These are phyloP conservation scores for Penicillium atrosanguineum DNA, from an alignment of 495 filamentous ascomycete genomes.

Conservation along the genomic window DNA sequence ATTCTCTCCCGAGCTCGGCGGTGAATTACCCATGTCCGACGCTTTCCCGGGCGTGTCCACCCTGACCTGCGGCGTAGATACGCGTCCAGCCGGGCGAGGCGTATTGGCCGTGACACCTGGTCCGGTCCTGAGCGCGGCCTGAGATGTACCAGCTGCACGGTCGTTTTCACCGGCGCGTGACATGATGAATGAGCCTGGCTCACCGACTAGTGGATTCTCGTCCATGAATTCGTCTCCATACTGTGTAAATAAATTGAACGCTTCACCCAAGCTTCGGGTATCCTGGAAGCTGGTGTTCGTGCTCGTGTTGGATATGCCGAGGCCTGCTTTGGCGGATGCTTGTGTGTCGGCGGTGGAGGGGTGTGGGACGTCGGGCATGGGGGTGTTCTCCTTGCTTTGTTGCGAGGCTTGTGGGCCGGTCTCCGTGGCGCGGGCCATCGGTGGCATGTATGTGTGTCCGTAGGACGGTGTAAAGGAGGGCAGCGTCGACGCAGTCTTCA, in stretches of 20 bases:
- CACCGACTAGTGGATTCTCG: conserved; percentile 81
- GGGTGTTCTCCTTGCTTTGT: conserved; percentile 59
- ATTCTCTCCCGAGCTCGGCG: conserved; percentile 31
- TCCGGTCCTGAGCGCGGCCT: conserved; percentile 12
- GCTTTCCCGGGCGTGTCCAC: conserved; percentile 39
- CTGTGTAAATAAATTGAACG: conserved; percentile 60
- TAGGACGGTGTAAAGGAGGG: conserved; percentile 70
- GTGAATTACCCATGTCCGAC: conserved; percentile 29
- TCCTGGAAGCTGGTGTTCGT: conserved; percentile 37
- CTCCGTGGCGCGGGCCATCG: conserved; percentile 39
- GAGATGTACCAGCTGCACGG: conserved; percentile 12
- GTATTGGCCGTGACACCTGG: conserved; percentile 8
- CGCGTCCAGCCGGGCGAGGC: conserved; percentile 17
- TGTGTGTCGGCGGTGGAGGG: conserved; percentile 22
- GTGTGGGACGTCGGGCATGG: conserved; percentile 50
- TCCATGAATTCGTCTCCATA: conserved; percentile 85
- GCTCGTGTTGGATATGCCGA: conserved; percentile 27
- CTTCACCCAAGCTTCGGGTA: conserved; percentile 62
- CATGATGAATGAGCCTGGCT: conserved; percentile 82
- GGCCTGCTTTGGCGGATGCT: conserved; percentile 32
- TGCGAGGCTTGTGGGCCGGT: conserved; percentile 30
- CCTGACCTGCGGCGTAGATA: conserved; percentile 38
- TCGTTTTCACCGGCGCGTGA: conserved; percentile 42
- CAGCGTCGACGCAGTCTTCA: conserved; percentile 59
- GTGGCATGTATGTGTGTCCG: conserved; percentile 71